Evolutionary conservation across 2,329 filamentous ascomycete species (phyloP).

Genomic region (Rhinocladiella mackenziei): DNA sequence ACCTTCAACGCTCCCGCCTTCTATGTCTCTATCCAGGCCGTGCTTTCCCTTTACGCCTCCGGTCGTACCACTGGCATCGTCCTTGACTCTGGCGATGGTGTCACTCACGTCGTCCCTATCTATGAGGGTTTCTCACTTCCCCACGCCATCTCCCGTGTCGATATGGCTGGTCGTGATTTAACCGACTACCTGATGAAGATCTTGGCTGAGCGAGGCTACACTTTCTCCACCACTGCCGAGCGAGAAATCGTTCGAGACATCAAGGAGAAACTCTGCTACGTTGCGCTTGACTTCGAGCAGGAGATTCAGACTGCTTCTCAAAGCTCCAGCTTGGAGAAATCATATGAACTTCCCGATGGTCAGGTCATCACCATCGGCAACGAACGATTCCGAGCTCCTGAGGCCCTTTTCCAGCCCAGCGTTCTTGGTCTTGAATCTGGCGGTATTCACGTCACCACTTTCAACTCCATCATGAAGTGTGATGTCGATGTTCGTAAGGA

Average conservation of each 20-base stretch:
- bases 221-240: conserved; percentile 99
- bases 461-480: conserved; percentile 99
- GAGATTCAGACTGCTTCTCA: conserved; percentile 99
- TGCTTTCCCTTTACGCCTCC: conserved; percentile 97
- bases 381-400: conserved; percentile 99
- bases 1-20: conserved; percentile 99
- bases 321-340: conserved; percentile 99
- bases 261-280: conserved; percentile 99
- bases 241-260: conserved; percentile 99
- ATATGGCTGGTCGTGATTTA: conserved; percentile 99
- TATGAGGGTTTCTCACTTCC: conserved; percentile 99
- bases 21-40: conserved; percentile 99
- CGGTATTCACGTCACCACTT: conserved; percentile 99
- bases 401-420: conserved; percentile 98
- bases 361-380: conserved; percentile 99
- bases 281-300: conserved; percentile 99
- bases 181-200: conserved; percentile 99
- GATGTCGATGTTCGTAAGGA: conserved; percentile 99
- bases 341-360: conserved; percentile 98
- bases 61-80: conserved; percentile 99
- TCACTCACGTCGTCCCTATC: conserved; percentile 99
- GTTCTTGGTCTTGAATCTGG: conserved; percentile 97
- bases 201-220: conserved; percentile 97
- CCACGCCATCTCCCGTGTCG: conserved; percentile 99
- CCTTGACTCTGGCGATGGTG: conserved; percentile 99